Base-by-base conservation (phyloP, 805 yeast species). In the Wickerhamiella siamensis region DNA sequence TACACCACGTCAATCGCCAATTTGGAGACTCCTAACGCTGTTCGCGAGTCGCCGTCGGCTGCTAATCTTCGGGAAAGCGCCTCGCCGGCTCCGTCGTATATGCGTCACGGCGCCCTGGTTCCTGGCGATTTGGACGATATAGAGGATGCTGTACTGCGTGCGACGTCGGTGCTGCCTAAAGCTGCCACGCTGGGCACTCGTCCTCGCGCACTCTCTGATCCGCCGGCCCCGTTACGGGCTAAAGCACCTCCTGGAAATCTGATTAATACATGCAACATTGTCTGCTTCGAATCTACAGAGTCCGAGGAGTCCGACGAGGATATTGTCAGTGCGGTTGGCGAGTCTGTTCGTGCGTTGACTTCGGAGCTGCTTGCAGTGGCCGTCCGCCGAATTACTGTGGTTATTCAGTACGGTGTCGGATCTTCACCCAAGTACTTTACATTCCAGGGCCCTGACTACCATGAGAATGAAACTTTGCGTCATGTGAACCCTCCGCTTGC, bases 401-500 rank as follows among this genome's bases (percentile, higher is more conserved):
- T 86, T 46, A 70, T 91, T 52, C 94, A 94, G 47, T 76, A 77
- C 59, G 72, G 70, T 42, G 77, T 76, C 54, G 97, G 97, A 49
- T 61, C 81, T 39, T 87, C 88, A 63, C 98, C 98, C 54, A 83
- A 81, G 63, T 91, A 88, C 69, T 91, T 79, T 69, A 91, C 97
- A 31, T 91, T 83, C 74, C 83, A 82, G 56, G 94, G 88, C 47
- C 94, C 94, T 40, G 71, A 71, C 31, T 91, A 81, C 59, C 56
- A 54, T 29, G 99, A 91, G 66, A 94, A 91, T 66, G 76, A 79
- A 64, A 87, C 87, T 17, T 82, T 91, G 60, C 86, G 99, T 69
- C 96, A 91, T 61, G 86, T 91, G 53, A 97, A 91, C 64, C 99
- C 99, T 19, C 95, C 97, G 33, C 71, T 88, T 55, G 97, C 98